Percentiles rank a stretch among this genome's conserved stretches.
These are phyloP conservation scores for Wickerhamomyces pijperi DNA, from an alignment of 805 yeast genomes.

Conservation along the genomic window DNA sequence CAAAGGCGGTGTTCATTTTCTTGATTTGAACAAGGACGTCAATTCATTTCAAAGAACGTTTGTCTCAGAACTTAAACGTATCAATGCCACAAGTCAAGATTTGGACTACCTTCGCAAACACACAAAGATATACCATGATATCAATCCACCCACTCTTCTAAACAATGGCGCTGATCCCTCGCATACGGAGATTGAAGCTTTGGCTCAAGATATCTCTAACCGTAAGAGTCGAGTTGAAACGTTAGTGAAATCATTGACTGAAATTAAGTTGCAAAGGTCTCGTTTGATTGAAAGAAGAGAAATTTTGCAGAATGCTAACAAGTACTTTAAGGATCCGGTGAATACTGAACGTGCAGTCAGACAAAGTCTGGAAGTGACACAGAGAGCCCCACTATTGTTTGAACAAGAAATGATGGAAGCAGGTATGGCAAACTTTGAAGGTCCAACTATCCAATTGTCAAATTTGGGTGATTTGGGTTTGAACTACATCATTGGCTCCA, in stretches of 20 bases:
- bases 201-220: slow-evolving; percentile 47
- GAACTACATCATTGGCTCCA: slow-evolving; percentile 56
- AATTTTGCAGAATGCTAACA: slow-evolving; percentile 39
- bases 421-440: slow-evolving; percentile 13
- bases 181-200: slow-evolving; percentile 49
- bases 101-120: slow-evolving; percentile 36
- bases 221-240: slow-evolving; percentile 69
- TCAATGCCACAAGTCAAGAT: slow-evolving; percentile 87
- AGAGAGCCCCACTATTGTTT: slow-evolving; percentile 26
- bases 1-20: slow-evolving; percentile 74
- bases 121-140: background rate
- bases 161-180: background rate
- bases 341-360: slow-evolving; percentile 20
- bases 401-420: slow-evolving; percentile 26
- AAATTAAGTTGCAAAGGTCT: slow-evolving; percentile 50
- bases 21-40: slow-evolving; percentile 76
- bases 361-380: slow-evolving; percentile 24
- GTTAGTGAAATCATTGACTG: slow-evolving; percentile 57
- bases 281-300: slow-evolving; percentile 62
- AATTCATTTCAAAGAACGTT: slow-evolving; percentile 83
- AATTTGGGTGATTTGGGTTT: slow-evolving; percentile 15
- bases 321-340: slow-evolving; percentile 30
- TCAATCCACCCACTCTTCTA: background rate
- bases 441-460: slow-evolving; percentile 5
- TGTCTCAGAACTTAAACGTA: slow-evolving; percentile 73